A percentile compares a stretch with the other conserved stretches of the same genome.
Conservation (phyloP, 108 stramenopile species). For the Poteriospumella lacustris region DNA sequence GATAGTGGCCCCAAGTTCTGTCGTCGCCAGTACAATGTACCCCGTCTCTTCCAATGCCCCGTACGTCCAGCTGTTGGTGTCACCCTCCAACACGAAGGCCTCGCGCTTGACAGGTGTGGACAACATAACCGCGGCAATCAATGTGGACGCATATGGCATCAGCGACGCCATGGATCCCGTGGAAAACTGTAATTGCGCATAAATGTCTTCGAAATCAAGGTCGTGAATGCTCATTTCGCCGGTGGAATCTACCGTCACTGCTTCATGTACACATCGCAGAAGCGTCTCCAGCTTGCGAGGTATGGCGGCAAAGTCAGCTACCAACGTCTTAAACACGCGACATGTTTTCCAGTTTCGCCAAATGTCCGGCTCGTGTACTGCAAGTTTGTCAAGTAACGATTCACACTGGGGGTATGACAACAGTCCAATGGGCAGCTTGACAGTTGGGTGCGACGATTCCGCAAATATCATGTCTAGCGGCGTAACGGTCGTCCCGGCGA, state of each 20-base stretch:
- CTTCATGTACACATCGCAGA: no score
- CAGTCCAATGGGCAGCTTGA: not conserved
- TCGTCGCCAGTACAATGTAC: not conserved
- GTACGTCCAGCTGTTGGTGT: not conserved
- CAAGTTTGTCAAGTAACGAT: not conserved
- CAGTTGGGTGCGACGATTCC: not conserved
- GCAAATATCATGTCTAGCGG: not conserved
- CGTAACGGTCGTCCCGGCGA: not conserved
- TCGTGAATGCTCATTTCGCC: not conserved
- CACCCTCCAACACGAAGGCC: not conserved
- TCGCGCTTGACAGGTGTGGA: not conserved
- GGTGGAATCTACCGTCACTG: not conserved
- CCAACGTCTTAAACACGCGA: not conserved
- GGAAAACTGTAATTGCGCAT: not conserved
- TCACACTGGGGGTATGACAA: not conserved
- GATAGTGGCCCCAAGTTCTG: not conserved
- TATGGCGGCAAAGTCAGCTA: not conserved
- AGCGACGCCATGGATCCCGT: not conserved
- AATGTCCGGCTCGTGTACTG: not conserved
- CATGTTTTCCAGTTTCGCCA: not conserved
- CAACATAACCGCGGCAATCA: not conserved
- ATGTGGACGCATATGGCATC: not conserved
- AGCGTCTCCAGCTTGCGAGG: not conserved
- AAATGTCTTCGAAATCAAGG: not conserved
- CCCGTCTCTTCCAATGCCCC: not conserved